Evolutionary conservation across 1,284 basidiomycete genomes (phyloP), one percentile per base, ranked within the genome.

Genomic region (Marasmius oreades): DNA sequence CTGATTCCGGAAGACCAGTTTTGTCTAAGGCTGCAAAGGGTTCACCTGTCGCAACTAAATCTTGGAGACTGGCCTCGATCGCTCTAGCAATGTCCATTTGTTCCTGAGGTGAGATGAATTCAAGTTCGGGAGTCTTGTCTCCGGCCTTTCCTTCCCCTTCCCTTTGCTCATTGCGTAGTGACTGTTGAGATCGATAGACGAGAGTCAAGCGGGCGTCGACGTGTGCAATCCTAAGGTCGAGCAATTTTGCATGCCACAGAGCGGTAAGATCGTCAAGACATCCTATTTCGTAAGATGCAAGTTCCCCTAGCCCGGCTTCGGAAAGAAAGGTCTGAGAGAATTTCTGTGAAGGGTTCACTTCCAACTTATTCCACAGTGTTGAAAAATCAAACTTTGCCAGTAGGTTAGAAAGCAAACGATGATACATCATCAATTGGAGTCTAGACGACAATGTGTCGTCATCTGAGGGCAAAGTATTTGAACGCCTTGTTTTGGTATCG

Each of bases 371-470:
- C 82, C 90, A 93, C 11, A 91, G 60, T 0, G 64, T 55, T 20
- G 65, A 51, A 63, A 89, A 90, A 61, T 86, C 75, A 60, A 85
- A 78, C 2, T 70, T 67, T 2, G 76, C 67, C 16, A 88, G 65
- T 12, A 89, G 70, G 18, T 68, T 70, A 39, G 79, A 78, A 12
- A 94, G 73, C 45, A 95, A 79, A 51, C 85, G 85, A 64, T 86
- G 82, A 69, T 95, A 95, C 28, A 93, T 69, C 90, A 93, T 93
- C 4, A 94, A 78, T 67, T 95, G 92, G 18, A 92, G 71, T n/a
- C 81, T 81, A 0, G 91, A 82, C 0, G 84, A 71, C 14, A 82
- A 65, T 0, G 84, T 78, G 64, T 93, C 90, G 44, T 79, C 78
- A 16, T 84, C 75, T 8, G 73, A 67, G 0, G 92, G 92, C 1